Evolutionary conservation across 2,329 filamentous ascomycete genomes (phyloP).

Genomic region (Fonsecaea nubica): DNA sequence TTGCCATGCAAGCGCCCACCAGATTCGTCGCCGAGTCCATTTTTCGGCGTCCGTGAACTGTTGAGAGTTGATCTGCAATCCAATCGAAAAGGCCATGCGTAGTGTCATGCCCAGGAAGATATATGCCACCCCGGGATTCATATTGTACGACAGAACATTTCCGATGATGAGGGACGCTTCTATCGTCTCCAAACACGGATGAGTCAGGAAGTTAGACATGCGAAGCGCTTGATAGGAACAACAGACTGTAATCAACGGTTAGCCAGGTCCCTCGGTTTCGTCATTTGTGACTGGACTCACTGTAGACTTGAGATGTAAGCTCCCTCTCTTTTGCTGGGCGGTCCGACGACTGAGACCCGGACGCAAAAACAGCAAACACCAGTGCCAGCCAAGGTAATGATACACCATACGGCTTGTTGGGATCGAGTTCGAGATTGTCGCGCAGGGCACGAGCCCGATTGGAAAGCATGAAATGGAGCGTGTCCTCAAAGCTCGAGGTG

Average conservation of each 20-base stretch:
- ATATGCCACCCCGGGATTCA: slow-evolving; percentile 70
- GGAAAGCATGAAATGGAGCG: slow-evolving; percentile 60
- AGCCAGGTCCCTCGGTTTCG: background rate
- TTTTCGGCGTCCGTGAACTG: slow-evolving; percentile 58
- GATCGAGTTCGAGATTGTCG: slow-evolving; percentile 41
- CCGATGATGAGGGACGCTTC: slow-evolving; percentile 68
- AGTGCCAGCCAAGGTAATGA: slow-evolving; percentile 63
- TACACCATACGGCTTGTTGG: slow-evolving; percentile 64
- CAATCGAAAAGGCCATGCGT: slow-evolving; percentile 65
- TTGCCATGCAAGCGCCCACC: slow-evolving; percentile 70
- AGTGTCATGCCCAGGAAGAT: slow-evolving; percentile 66
- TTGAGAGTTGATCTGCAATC: slow-evolving; percentile 65
- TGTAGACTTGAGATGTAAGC: slow-evolving; percentile 68
- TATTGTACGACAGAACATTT: slow-evolving; percentile 67
- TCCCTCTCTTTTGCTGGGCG: slow-evolving; percentile 65
- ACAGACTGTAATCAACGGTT: slow-evolving; percentile 56
- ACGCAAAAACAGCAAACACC: slow-evolving; percentile 67
- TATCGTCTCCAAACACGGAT: slow-evolving; percentile 66
- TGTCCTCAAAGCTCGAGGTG: slow-evolving; percentile 60
- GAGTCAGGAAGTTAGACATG: slow-evolving; percentile 68
- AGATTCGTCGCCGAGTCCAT: slow-evolving; percentile 53
- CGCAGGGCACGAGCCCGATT: slow-evolving; percentile 56
- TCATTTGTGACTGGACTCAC: slow-evolving; percentile 44
- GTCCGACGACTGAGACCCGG: slow-evolving; percentile 66
- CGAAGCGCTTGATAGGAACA: slow-evolving; percentile 70